These are phyloP conservation scores for Rosellinia necatrix DNA, from an alignment of 2,329 filamentous ascomycete species.

Conservation along the genomic window DNA sequence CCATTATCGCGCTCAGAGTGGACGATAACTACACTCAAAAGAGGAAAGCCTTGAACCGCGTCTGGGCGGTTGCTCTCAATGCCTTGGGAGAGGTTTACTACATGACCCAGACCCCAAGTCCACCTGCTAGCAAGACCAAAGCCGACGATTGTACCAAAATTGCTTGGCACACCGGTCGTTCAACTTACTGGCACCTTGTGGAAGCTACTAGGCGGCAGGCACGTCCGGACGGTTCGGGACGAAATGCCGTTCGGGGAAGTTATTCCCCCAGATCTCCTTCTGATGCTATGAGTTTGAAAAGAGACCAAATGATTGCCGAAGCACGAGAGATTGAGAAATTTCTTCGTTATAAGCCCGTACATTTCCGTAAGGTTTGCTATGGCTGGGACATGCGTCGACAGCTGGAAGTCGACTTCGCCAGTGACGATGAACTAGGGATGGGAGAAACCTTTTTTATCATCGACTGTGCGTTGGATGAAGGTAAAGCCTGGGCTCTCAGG, in stretches of 20 bases:
- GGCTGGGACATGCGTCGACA: conserved; percentile 92
- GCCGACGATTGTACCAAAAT: conserved; percentile 63
- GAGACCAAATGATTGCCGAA: conserved; percentile 74
- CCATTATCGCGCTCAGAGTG: conserved; percentile 80
- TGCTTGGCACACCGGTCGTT: conserved; percentile 81
- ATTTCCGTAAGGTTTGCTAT: conserved; percentile 77
- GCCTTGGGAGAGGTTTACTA: conserved; percentile 92
- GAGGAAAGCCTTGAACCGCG: conserved; percentile 69
- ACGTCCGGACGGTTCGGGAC: conserved; percentile 73
- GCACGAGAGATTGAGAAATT: conserved; percentile 82
- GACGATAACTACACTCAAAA: conserved; percentile 80
- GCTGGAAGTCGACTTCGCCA: conserved; percentile 87
- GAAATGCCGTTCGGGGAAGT: conserved; percentile 68
- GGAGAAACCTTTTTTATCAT: conserved; percentile 80
- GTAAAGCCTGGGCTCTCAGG: conserved; percentile 48
- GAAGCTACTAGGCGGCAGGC: conserved; percentile 77
- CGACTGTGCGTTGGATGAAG: conserved; percentile 70
- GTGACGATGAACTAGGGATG: conserved; percentile 73
- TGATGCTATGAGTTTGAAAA: conserved; percentile 71
- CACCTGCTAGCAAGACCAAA: conserved; percentile 53
- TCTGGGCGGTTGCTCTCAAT: conserved; percentile 94
- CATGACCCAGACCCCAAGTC: conserved; percentile 70
- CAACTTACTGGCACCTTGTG: conserved; percentile 78
- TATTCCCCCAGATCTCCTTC: conserved; percentile 83
- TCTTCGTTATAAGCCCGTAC: conserved; percentile 70